Evolutionary conservation across 1,284 basidiomycete genomes (phyloP), one percentile per base, ranked within the genome.

Genomic region (Quambalaria eucalypti): DNA sequence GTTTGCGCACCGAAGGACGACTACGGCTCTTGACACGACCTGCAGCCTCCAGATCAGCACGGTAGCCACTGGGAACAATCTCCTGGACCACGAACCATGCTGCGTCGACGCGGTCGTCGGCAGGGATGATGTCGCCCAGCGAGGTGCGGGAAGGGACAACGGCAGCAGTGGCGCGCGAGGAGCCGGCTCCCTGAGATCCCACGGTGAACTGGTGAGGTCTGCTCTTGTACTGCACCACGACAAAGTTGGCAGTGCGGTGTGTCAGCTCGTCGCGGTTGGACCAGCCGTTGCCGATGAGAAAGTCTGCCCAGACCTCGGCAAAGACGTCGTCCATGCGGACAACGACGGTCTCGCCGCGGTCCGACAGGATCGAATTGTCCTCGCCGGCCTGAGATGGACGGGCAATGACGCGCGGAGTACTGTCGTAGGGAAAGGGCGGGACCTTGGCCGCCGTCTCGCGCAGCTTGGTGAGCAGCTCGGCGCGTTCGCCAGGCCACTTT

Each of bases 61-160:
- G 60, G 50, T 75, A 75, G 51, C 61, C 54, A 8, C 59, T 54
- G 2, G 73, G 73, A n/a, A 75, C 73, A 26, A 67, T 48, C 42
- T 75, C 73, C 48, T 70, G 61, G 2, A 74, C 47, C 16, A 75
- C 66, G 48, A 73, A 75, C 73, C 73, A 75, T 0, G 72, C 61
- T 3, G 68, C 64, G 31, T 69, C 66, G 5, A 61, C 56, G 12
- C 69, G 57, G 19, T 50, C 28, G 26, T 69, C 68, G 10, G 64
- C 59, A 10, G 49, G 48, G 25, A 53, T 40, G 31, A 30, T 50
- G 42, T 46, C 25, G 39, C 51, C 55, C 10, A 53, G 44, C 42
- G 62, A 57, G 50, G 59, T 59, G 39, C 54, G 56, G 31, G 50
- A 40, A 6, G 46, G 28, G 2, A 57, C 56, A 26, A 63, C 52